These are phyloP conservation scores for Epichloe baconii DNA, from an alignment of 2,329 filamentous ascomycete species.

Conservation along the genomic window DNA sequence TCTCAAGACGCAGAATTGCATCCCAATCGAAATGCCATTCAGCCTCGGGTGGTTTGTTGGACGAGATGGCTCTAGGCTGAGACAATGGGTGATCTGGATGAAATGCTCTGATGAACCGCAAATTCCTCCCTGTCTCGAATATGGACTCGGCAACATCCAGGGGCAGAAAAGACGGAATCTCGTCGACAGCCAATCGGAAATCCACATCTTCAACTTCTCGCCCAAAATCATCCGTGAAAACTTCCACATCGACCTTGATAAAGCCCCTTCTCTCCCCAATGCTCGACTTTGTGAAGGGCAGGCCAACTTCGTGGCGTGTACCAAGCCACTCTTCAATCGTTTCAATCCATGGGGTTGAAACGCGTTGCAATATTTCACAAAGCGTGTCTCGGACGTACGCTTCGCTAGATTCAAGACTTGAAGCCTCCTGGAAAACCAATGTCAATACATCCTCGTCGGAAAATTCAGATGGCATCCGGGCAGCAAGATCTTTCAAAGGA, in stretches of 20 bases:
- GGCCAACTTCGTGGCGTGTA: constrained; percentile 43
- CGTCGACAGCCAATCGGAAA: constrained; percentile 48
- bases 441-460: constrained; percentile 51
- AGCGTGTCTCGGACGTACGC: constrained; percentile 49
- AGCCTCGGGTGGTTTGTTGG: constrained; percentile 40
- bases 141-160: constrained; percentile 55
- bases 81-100: constrained; percentile 61
- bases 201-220: constrained; percentile 44
- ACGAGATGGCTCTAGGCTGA: constrained; percentile 31
- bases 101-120: constrained; percentile 57
- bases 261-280: constrained; percentile 41
- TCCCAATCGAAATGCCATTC: constrained; percentile 63
- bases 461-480: constrained; percentile 28
- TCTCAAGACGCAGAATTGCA: constrained; percentile 50
- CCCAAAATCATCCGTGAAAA: constrained; percentile 45
- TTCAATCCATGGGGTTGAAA: constrained; percentile 53
- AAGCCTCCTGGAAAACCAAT: constrained; percentile 46
- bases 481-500: constrained; percentile 38
- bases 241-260: constrained; percentile 42
- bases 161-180: constrained; percentile 60
- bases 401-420: constrained; percentile 50
- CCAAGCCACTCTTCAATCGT: constrained; percentile 66
- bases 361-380: constrained; percentile 50
- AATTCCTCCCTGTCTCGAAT: constrained; percentile 68
- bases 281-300: constrained; percentile 35